These are phyloP conservation scores for Laguncularia racemosa DNA, from an alignment of 345 rosid species.

Conservation along the genomic window DNA sequence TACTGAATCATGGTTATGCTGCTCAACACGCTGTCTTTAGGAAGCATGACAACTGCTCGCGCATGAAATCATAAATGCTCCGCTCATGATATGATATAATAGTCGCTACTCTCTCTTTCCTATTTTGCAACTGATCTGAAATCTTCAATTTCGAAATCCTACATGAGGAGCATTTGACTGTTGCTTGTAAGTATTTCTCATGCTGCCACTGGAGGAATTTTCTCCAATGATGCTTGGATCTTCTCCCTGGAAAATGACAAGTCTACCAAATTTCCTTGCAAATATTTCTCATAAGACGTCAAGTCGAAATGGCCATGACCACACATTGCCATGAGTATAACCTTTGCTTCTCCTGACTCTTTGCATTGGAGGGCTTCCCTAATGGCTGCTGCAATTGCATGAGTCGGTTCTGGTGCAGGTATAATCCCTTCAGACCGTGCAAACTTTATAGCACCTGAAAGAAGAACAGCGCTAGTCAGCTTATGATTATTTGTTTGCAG, in stretches of 20 bases:
- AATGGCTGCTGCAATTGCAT: conserved; percentile 90
- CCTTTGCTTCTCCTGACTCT: conserved; percentile 77
- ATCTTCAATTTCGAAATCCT: too few relatives aligned
- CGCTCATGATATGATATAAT: too few relatives aligned
- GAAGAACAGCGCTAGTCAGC: too few relatives aligned
- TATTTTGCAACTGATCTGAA: too few relatives aligned
- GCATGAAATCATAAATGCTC: too few relatives aligned
- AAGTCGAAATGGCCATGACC: conserved; percentile 98
- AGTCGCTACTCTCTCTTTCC: too few relatives aligned
- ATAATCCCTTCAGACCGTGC: conserved; percentile 87
- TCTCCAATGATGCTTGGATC: conserved; percentile 51
- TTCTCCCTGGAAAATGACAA: conserved; percentile 65
- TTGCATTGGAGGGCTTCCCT: conserved; percentile 77
- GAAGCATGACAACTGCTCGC: too few relatives aligned
- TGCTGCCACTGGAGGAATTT: conserved; percentile 42
- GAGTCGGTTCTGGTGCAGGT: conserved; percentile 92
- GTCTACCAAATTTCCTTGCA: conserved; percentile 70
- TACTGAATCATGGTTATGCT: too few relatives aligned
- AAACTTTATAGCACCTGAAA: conserved; percentile 76
- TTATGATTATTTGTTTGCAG: too few relatives aligned
- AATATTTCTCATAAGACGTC: conserved; percentile 65
- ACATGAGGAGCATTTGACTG: too few relatives aligned
- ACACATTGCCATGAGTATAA: conserved; percentile 87
- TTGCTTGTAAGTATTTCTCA: conserved; percentile 4
- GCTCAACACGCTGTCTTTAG: too few relatives aligned